Percentiles rank a stretch among this genome's conserved stretches.
Evolutionary conservation across 1,284 basidiomycete genomes (phyloP).

Genomic region (Takashimella tepidaria): DNA sequence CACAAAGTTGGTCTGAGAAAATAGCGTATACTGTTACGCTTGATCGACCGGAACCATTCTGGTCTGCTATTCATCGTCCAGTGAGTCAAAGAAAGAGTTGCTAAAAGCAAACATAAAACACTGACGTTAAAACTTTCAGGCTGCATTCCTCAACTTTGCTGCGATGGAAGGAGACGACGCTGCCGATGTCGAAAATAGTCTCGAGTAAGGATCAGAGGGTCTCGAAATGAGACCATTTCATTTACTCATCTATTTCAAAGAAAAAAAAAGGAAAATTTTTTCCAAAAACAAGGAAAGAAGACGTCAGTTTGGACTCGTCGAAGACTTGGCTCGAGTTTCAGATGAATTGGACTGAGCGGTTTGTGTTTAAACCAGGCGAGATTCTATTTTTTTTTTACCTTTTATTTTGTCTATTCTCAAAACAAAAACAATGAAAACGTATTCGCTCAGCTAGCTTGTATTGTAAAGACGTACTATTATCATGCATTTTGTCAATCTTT

Average conservation of each 20-base stretch:
- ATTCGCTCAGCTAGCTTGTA: no score
- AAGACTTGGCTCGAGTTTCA: no score
- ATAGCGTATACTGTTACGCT: constrained; percentile 80
- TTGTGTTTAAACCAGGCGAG: no score
- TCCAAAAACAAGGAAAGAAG: no score
- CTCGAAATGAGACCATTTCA: no score
- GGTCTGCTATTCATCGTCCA: constrained; percentile 88
- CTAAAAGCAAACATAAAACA: no score
- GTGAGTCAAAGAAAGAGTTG: constrained; percentile 15
- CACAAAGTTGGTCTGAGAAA: constrained; percentile 82
- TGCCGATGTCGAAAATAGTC: constrained; percentile 76
- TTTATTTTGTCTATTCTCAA: no score
- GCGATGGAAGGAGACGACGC: constrained; percentile 79
- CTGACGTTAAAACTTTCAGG: no score
- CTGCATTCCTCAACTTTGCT: constrained; percentile 87
- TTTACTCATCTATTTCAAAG: background rate
- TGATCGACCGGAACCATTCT: constrained; percentile 88
- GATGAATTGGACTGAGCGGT: no score
- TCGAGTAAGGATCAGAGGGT: constrained; percentile 28
- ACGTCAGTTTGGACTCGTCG: no score
- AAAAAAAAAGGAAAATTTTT: background rate
- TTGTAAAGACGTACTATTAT: background rate
- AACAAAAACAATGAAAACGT: background rate
- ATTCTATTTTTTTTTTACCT: no score
- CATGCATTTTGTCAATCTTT: no score